These are phyloP conservation scores for Colletotrichum gloeosporioides DNA, from an alignment of 2,329 filamentous ascomycete genomes.

Conservation along the genomic window DNA sequence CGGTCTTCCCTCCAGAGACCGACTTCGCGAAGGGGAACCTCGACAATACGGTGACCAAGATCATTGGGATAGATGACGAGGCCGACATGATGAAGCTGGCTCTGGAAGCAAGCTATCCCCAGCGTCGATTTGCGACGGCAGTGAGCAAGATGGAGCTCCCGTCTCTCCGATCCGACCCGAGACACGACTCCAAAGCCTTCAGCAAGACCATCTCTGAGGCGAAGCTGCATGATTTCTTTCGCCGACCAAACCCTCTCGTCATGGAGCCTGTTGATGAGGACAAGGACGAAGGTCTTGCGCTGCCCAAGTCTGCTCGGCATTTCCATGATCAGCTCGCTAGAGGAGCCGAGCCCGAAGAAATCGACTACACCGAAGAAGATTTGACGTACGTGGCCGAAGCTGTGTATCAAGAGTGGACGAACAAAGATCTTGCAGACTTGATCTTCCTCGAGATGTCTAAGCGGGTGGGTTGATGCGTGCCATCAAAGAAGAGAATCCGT, in stretches of 20 bases:
- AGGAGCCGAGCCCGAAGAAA: neutral
- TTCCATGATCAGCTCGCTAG: constrained; percentile 8
- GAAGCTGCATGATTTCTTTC: neutral
- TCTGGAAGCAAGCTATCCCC: neutral
- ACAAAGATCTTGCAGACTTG: neutral
- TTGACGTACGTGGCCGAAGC: neutral
- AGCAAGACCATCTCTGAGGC: neutral
- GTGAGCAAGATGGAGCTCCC: constrained; percentile 7
- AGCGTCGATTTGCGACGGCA: neutral
- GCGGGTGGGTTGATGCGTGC: neutral
- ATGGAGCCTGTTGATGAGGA: constrained; percentile 13
- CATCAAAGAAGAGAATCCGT: neutral
- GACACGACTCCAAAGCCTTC: constrained; percentile 2
- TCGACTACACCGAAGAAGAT: constrained; percentile 7
- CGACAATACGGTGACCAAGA: neutral
- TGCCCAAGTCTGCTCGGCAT: constrained; percentile 4
- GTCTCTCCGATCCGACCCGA: neutral
- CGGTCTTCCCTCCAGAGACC: neutral
- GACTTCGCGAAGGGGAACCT: neutral
- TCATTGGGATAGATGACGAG: neutral
- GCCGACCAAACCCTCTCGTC: neutral
- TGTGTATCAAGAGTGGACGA: neutral
- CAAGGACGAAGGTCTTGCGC: constrained; percentile 11
- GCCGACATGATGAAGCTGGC: neutral
- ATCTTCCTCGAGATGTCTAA: neutral